Conservation (phyloP, 2,329 filamentous ascomycete genomes). For the Phyllosticta citriasiana region DNA sequence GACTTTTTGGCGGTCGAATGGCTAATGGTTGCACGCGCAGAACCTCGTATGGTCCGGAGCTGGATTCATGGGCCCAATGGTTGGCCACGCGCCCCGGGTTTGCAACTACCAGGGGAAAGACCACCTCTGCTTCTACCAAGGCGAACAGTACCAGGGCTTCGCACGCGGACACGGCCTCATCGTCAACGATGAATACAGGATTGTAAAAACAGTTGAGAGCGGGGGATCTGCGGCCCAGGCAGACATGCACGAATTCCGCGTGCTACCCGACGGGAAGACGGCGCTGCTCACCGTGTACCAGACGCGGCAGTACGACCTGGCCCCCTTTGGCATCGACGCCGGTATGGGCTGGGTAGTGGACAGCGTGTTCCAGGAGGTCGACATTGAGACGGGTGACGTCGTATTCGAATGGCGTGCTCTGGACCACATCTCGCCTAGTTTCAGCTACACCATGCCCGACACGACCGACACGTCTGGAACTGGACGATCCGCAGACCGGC, state of each 20-base stretch:
- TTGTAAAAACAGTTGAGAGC: conserved; percentile 37
- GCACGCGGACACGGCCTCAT: conserved; percentile 43
- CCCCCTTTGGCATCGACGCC: conserved; percentile 26
- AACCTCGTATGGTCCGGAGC: conserved; percentile 38
- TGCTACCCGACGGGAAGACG: conserved; percentile 35
- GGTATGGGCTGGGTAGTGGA: conserved; percentile 44
- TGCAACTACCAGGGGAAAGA: conserved; percentile 39
- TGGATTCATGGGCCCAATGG: conserved; percentile 42
- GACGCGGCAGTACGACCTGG: conserved; percentile 37
- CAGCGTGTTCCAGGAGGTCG: conserved; percentile 45
- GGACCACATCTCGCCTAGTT: conserved; percentile 44
- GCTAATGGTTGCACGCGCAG: conserved; percentile 15
- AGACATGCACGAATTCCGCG: conserved; percentile 45
- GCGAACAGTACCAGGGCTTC: conserved; percentile 42
- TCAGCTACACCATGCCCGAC: conserved; percentile 36
- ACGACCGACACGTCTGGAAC: conserved; percentile 36
- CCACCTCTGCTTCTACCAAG: conserved; percentile 45
- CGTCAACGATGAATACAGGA: conserved; percentile 40
- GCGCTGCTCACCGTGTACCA: conserved; percentile 30
- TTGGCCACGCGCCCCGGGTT: conserved; percentile 38
- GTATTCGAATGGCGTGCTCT: conserved; percentile 51
- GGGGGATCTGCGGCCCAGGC: conserved; percentile 30
- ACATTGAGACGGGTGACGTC: conserved; percentile 45
- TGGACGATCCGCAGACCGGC: conserved; percentile 32
- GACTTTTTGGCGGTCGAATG: neutral